Evolutionary conservation across 2,329 filamentous ascomycete species (phyloP), one percentile per base, ranked within the genome.

Genomic region (Xylariaceae sp.): DNA sequence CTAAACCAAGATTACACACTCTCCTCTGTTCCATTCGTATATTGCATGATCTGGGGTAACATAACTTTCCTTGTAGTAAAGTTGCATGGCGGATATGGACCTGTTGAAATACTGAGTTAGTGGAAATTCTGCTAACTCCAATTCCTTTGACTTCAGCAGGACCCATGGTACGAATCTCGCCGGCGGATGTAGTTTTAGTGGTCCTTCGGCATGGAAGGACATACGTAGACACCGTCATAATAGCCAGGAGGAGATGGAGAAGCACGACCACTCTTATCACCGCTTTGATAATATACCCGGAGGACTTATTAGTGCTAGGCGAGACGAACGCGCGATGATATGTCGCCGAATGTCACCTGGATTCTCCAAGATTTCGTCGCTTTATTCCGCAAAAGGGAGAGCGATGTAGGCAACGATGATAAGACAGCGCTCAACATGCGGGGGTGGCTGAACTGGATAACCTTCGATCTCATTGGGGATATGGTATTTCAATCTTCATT

Each of bases 161-260:
- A n/a, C n/a, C n/a, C n/a, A n/a, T n/a, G n/a, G 50, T 60, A 3
- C 50, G 57, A 12, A 46, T 60, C 7, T 43, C 45, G 7, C 57
- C 57, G 7, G 21, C 51, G 12, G 50, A 60, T 19, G 23, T 60
- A 9, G 48, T 48, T 56, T 52, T 20, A 40, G 42, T 19, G 19
- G 12, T 14, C 42, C 49, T 7, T 19, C 40, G 18, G 71, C 73
- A 4, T 74, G 69, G 65, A 66, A 66, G 47, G 73, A 76, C 45
- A 72, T 76, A 45, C 71, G 73, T 57, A 70, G 71, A n/a, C 68
- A 71, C 54, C 48, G 63, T 63, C 48, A 41, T 52, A 14, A 65
- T 16, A 59, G 57, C 12, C 62, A 68, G 50, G 62, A 67, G 20
- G 64, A 71, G 47, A 66, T 56, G 46, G 44, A 29, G 10, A 59